These are phyloP conservation scores for Drosera capensis DNA, from an alignment of 148 eudicot species.

Conservation along the genomic window DNA sequence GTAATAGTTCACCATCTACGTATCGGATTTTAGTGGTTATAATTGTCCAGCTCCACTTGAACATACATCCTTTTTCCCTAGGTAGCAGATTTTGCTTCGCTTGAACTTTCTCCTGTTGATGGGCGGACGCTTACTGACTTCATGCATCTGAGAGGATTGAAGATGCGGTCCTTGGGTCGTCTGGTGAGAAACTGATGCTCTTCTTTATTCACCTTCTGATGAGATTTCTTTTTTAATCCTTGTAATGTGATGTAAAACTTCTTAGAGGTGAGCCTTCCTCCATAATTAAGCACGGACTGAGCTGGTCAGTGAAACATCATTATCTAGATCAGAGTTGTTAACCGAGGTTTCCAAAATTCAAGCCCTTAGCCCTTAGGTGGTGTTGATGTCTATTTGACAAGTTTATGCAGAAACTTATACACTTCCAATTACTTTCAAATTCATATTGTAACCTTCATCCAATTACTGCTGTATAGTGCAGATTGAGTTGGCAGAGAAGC, in stretches of 20 bases:
- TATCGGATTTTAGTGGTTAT: background rate
- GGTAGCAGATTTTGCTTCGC: conserved; percentile 95
- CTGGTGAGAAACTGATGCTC: conserved; percentile 45
- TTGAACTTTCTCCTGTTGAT: conserved; percentile 99
- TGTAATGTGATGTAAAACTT: background rate
- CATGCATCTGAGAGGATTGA: conserved; percentile 95
- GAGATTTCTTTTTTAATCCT: background rate
- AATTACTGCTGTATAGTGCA: conserved; percentile 18
- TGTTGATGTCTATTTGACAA: too few relatives aligned
- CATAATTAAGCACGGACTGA: too few relatives aligned
- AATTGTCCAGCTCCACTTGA: background rate
- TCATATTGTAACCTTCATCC: too few relatives aligned
- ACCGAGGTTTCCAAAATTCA: too few relatives aligned
- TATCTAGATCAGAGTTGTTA: too few relatives aligned
- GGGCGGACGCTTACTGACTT: conserved; percentile 97
- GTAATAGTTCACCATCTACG: conserved; percentile 17
- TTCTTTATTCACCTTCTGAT: background rate
- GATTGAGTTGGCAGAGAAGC: conserved; percentile 89
- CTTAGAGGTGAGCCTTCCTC: too few relatives aligned
- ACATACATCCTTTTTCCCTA: conserved; percentile 14
- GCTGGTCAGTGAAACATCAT: too few relatives aligned
- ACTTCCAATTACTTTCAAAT: too few relatives aligned
- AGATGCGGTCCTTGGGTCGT: conserved; percentile 81
- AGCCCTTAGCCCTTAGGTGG: too few relatives aligned
- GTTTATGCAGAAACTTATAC: too few relatives aligned